Evolutionary conservation across 345 rosid species (phyloP), one percentile per base, ranked within the genome.

Genomic region (Acer yangbiense): DNA sequence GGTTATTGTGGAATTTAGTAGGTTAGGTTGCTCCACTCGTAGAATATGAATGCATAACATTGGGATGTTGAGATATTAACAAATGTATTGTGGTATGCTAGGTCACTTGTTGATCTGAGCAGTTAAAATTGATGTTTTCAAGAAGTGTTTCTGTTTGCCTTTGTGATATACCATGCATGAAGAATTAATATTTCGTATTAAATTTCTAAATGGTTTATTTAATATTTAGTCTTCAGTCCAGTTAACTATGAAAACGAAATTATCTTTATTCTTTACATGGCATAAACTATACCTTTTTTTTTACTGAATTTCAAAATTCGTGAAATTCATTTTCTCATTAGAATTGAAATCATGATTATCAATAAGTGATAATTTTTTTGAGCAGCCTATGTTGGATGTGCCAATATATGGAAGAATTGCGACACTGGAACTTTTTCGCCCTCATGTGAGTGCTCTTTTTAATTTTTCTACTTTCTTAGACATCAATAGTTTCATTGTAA

Each of bases 351-450:
- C 25, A 20, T 17, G 43, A 54, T 64, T 16, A 32, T 55, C 16
- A 13, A 4, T 46, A 44, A 67, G n/a, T 82, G 32, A 39, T 43
- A 27, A 68, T 78, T 69, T 44, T 69, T 32, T 54, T 68, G 7
- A 84, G 85, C 92, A 95, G 99, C 92, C 90, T 78, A 88, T 96
- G 88, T 65, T 92, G 80, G 98, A 96, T 75, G 98, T 94, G 72
- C 98, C 97, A 16, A 83, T 96, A 74, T 94, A 94, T 81, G 98
- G 99, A 78, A 91, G 99, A 87, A 96, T 96, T 79, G 95, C 97
- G 1, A 96, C 95, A 0, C 83, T 96, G 65, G 95, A 96, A 83
- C 90, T 96, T 82, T 96, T 94, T 76, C 93, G 97, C 44, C 97
- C 99, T 66, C 92, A 92, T 81, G 99, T 95, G 85, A 93, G 99